Conservation (phyloP, 2,329 filamentous ascomycete species). For the Pseudocercospora vitis region DNA sequence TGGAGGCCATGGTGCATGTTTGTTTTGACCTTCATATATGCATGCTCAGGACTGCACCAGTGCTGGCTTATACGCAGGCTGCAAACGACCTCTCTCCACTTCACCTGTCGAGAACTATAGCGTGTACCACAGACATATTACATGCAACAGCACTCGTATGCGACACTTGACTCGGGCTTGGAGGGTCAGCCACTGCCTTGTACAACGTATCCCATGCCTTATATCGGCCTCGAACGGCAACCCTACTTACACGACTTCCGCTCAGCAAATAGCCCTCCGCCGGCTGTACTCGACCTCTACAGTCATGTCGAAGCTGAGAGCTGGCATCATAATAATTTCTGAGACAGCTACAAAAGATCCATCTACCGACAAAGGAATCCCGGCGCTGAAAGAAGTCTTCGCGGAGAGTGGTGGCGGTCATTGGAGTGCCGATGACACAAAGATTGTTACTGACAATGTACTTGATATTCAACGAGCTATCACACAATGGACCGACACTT, state of each 20-base stretch:
- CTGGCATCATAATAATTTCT: conserved; percentile 82
- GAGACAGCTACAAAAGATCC: conserved; percentile 83
- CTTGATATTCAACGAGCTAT: conserved; percentile 73
- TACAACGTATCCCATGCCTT: too few relatives aligned
- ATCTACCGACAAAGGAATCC: conserved; percentile 72
- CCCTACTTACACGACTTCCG: neutral
- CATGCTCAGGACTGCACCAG: neutral
- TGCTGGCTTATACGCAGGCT: neutral
- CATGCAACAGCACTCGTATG: too few relatives aligned
- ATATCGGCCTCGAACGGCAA: too few relatives aligned
- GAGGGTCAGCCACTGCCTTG: too few relatives aligned
- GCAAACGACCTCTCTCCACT: neutral
- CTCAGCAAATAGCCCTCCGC: neutral
- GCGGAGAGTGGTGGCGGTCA: conserved; percentile 62
- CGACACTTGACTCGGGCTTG: too few relatives aligned
- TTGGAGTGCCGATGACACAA: conserved; percentile 69
- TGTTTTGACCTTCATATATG: neutral
- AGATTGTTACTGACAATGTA: conserved; percentile 77
- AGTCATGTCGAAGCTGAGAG: conserved; percentile 54
- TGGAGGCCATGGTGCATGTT: neutral
- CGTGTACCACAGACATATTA: neutral
- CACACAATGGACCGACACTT: conserved; percentile 69
- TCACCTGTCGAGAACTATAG: neutral
- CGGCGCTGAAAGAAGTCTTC: conserved; percentile 68
- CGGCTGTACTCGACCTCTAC: neutral